A percentile compares a stretch with the other conserved stretches of the same genome.
Evolutionary conservation across 78 protist genomes (phyloP).

Genomic region (Dictyostelium purpureum): DNA sequence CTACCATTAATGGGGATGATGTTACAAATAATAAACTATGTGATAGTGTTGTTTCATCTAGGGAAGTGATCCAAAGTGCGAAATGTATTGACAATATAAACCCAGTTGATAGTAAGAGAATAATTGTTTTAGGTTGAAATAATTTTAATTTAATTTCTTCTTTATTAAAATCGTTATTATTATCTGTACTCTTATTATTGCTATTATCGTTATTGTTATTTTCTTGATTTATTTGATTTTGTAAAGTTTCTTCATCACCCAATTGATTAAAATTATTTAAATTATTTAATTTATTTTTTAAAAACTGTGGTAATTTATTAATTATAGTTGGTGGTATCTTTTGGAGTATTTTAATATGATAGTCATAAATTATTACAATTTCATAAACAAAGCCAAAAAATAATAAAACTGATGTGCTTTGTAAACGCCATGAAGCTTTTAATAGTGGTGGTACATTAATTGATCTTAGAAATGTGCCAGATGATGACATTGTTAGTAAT

Average conservation of each 20-base stretch:
- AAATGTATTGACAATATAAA: constrained; percentile 59
- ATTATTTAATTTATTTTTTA: neutral
- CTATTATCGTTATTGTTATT: neutral
- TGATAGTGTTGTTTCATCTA: constrained; percentile 70
- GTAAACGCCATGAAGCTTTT: constrained; percentile 46
- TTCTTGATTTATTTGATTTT: neutral
- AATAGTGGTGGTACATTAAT: constrained; percentile 55
- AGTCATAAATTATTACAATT: neutral
- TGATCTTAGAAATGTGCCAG: constrained; percentile 3
- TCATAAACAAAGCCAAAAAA: constrained; percentile 33
- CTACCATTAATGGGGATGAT: constrained; percentile 63
- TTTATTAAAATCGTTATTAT: neutral
- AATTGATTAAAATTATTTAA: neutral
- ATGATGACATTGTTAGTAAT: constrained; percentile 42
- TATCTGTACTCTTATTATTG: neutral
- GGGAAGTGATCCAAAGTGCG: constrained; percentile 60
- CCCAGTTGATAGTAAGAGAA: constrained; percentile 9
- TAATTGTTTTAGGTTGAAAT: neutral
- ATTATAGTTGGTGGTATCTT: neutral
- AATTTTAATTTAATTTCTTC: neutral
- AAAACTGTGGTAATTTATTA: neutral
- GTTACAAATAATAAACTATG: constrained; percentile 78
- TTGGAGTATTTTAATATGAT: neutral
- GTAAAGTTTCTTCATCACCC: neutral
- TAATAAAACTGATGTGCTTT: neutral